phyloP scores from a whole-genome alignment of 1,284 basidiomycete species.

The Wolfiporia cocos region DNA sequence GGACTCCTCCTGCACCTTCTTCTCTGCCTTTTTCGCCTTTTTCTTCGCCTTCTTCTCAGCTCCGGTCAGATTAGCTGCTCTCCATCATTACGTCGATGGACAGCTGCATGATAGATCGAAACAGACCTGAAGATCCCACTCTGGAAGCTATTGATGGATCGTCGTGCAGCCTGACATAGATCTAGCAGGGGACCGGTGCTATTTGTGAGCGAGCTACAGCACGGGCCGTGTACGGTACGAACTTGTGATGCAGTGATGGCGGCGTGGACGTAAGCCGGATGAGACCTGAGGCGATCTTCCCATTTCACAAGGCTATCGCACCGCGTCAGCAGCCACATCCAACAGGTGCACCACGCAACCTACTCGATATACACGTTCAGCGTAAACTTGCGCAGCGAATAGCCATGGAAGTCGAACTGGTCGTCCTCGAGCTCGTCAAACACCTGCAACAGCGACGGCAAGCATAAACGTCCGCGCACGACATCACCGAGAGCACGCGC shows the following conservation, averaged over 20 bases:
- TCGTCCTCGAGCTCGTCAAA: constrained; percentile 93
- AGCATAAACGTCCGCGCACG: not conserved
- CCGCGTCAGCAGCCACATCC: not conserved
- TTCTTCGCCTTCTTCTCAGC: constrained; percentile 86
- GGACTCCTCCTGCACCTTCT: constrained; percentile 58
- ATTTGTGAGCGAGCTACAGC: not conserved
- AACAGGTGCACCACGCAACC: constrained; percentile 2
- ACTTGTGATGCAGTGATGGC: constrained; percentile 67
- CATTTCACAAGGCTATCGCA: constrained; percentile 66
- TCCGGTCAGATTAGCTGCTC: constrained; percentile 45
- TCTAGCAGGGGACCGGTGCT: constrained; percentile 32
- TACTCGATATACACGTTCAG: constrained; percentile 83
- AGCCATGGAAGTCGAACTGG: constrained; percentile 98
- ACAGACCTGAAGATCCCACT: not conserved
- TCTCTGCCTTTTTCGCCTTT: constrained; percentile 83
- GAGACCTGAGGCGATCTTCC: constrained; percentile 76
- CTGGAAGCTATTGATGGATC: constrained; percentile 51
- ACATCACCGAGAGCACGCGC: constrained; percentile 1
- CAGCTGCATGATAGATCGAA: not conserved
- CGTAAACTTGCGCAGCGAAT: constrained; percentile 88
- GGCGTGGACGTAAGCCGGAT: constrained; percentile 75
- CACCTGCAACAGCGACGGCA: constrained; percentile 36
- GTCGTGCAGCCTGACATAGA: constrained; percentile 75
- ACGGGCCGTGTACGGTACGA: constrained; percentile 12
- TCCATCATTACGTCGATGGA: too few relatives aligned